phyloP scores from a whole-genome alignment of 805 yeast species.

The Candida corydali region DNA sequence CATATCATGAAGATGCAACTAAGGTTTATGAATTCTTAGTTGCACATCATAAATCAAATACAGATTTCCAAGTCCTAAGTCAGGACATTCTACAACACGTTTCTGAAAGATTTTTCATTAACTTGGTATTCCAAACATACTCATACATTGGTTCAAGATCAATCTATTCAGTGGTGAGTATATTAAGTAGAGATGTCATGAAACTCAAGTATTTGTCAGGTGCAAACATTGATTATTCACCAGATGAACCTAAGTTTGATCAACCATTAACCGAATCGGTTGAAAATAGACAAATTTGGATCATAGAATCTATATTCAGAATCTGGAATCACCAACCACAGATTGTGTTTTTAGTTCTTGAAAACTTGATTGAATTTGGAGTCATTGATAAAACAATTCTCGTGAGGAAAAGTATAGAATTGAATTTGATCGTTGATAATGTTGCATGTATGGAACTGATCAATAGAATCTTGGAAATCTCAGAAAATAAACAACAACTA shows the following conservation, averaged over 20 bases:
- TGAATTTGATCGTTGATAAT: constrained; percentile 35
- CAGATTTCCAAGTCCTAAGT: constrained; percentile 30
- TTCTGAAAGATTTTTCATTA: constrained; percentile 41
- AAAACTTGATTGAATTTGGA: constrained; percentile 36
- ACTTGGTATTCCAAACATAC: constrained; percentile 63
- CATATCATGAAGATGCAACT: constrained; percentile 32
- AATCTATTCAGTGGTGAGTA: constrained; percentile 48
- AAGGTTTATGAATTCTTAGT: constrained; percentile 39
- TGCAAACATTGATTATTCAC: constrained; percentile 19
- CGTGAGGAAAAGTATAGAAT: constrained; percentile 22
- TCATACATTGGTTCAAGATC: constrained; percentile 88
- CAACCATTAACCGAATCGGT: constrained; percentile 9
- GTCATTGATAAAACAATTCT: constrained; percentile 28
- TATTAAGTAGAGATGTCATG: constrained; percentile 35
- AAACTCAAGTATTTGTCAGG: constrained; percentile 38
- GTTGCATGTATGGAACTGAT: constrained; percentile 42
- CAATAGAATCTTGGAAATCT: constrained; percentile 24
- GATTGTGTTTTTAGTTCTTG: constrained; percentile 39
- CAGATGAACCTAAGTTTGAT: constrained; percentile 30
- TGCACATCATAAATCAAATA: constrained; percentile 37
- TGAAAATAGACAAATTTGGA: constrained; percentile 28
- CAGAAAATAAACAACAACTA: constrained; percentile 3
- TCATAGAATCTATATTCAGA: constrained; percentile 37
- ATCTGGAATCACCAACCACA: constrained; percentile 45
- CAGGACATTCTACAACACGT: constrained; percentile 23